A percentile compares a stretch with the other conserved stretches of the same genome.
Conservation (phyloP, 1,139 yeast species). For the Casaregolazyma lundiana region DNA sequence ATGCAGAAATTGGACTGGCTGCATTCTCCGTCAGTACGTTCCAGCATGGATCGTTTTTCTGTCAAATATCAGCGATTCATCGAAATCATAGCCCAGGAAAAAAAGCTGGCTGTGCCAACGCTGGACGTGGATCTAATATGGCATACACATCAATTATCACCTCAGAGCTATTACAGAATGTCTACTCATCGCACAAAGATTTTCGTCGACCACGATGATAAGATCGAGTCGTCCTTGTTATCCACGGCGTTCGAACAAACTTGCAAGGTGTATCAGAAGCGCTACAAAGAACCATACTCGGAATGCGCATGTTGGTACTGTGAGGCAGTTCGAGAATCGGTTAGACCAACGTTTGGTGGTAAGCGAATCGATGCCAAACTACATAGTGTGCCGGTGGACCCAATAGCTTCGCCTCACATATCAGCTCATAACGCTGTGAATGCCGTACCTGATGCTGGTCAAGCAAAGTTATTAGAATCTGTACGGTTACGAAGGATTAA, state of each 20-base stretch:
- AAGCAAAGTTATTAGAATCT: neutral
- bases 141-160: conserved; percentile 40
- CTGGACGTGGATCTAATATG: conserved; percentile 41
- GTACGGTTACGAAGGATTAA: neutral
- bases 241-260: conserved; percentile 29
- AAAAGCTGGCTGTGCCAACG: conserved; percentile 35
- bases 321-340: conserved; percentile 22
- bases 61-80: conserved; percentile 34
- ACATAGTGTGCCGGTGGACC: conserved; percentile 9
- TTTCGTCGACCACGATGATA: conserved; percentile 35
- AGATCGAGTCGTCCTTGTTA: conserved; percentile 28
- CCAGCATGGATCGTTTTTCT: conserved; percentile 27
- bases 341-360: conserved; percentile 9
- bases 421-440: conserved; percentile 21
- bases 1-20: conserved; percentile 36
- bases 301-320: conserved; percentile 35
- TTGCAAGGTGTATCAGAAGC: conserved; percentile 24
- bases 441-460: neutral
- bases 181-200: conserved; percentile 20
- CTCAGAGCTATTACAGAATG: conserved; percentile 29
- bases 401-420: conserved; percentile 15
- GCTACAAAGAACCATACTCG: conserved; percentile 29
- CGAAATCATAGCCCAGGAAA: conserved; percentile 21
- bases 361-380: conserved; percentile 1
- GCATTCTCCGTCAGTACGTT: conserved; percentile 25